Base-by-base conservation (phyloP, 2,329 filamentous ascomycete species). In the Conoideocrella luteorostrata region DNA sequence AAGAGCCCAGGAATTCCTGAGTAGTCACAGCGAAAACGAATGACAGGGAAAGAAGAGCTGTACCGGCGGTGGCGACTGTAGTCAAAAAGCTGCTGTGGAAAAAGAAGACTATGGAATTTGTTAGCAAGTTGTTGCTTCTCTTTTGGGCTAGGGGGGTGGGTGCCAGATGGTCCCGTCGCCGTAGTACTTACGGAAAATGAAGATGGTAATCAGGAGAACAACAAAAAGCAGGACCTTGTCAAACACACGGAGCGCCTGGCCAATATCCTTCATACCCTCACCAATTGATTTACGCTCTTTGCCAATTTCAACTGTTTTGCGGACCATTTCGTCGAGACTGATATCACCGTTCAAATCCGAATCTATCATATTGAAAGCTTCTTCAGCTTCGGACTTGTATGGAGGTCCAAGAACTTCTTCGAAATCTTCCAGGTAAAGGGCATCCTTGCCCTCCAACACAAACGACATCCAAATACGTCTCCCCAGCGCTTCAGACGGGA, bases 381-480 rank as follows among this genome's bases (percentile, higher is more conserved):
- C 88, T 46, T 93, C 86, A 2, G 93, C 93, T 50, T 95, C 87
- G 0, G 78, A 71, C 49, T 80, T 79, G 55, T 85, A 82, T 5
- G 78, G 77, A 0, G 77, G 69, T 2, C 91, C 91, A 47, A 98
- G 82, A 9, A 97, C 91, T 61, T 97, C 91, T 23, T 82, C 61
- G 29, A 98, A 76, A 59, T 98, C 93, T 4, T 95, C 88, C 7
- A 77, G 65, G 52, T 78, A 87, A 7, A 98, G 72, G 1, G 83
- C 72, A 32, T 96, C 88, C 46, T 82, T 82, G 54, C 88, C 89
- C 64, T 97, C 91, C 4, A 93, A 80, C 2, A 95, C 93, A 60
- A 96, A 95, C 1, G 90, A 96, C 88, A 96, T 95, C 93, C 93
- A 97, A 50, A 97, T 84, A 57, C 93, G 85, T 53, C 81, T 84